Conservation (phyloP, 2,329 filamentous ascomycete genomes). For the Lanzia echinophila region DNA sequence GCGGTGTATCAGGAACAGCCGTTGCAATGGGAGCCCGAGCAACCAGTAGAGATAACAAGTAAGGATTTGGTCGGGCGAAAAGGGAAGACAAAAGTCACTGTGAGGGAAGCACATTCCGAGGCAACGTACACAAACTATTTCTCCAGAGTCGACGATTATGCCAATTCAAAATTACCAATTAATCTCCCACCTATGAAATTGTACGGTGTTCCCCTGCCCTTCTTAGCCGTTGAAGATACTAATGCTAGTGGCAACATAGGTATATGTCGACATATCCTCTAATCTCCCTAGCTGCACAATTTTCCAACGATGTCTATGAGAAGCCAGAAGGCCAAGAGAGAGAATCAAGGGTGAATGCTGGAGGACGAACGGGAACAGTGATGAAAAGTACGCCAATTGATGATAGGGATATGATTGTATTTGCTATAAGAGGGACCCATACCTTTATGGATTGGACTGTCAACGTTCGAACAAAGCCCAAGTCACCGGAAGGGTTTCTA, state of each 20-base stretch:
- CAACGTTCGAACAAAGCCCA: conserved; percentile 66
- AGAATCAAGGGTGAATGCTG: conserved; percentile 62
- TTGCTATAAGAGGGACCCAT: conserved; percentile 71
- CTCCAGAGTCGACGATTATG: conserved; percentile 70
- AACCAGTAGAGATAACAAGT: conserved; percentile 10
- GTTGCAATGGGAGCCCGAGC: conserved; percentile 20
- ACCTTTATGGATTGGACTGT: conserved; percentile 83
- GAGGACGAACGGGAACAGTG: conserved; percentile 67
- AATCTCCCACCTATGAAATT: conserved; percentile 62
- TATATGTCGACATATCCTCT: conserved; percentile 72
- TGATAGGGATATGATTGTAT: conserved; percentile 70
- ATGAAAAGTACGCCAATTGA: conserved; percentile 77
- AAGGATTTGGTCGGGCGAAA: conserved; percentile 14
- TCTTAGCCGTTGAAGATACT: neutral
- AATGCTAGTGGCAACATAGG: conserved; percentile 31
- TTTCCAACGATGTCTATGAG: conserved; percentile 68
- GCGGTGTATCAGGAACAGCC: conserved; percentile 20
- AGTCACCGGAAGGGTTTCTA: conserved; percentile 61
- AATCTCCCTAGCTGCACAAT: conserved; percentile 70
- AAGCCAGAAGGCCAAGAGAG: conserved; percentile 55
- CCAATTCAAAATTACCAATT: conserved; percentile 66
- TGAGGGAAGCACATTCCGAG: conserved; percentile 31
- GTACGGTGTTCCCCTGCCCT: conserved; percentile 30
- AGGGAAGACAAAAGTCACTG: conserved; percentile 31
- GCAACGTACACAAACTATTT: conserved; percentile 53